Base-by-base conservation (phyloP, 176 grass and related monocot genomes). In the Phoenix dactylifera region DNA sequence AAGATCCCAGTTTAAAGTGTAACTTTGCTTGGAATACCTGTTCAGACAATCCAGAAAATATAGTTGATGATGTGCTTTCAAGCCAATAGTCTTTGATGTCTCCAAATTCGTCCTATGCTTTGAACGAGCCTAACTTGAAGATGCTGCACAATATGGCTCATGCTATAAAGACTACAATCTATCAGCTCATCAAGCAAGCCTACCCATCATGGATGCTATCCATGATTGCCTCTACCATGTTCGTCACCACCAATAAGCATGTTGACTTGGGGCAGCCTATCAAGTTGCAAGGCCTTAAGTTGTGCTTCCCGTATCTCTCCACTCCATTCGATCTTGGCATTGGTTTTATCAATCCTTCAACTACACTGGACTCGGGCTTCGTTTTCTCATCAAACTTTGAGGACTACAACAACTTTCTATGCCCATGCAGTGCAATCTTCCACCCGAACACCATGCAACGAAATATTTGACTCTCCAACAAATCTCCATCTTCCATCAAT, bases 291-390 rank as follows among this genome's bases (percentile, higher is more conserved):
- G 74, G 87, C 18, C 16, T 51, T n/a, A 20, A 59, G 6, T 22
- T 74, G 24, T 63, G 67, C 49, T 68, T 55, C 19, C 4, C 73
- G 18, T 17, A 67, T 49, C 57, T 15, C 0, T 73, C 79, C 0
- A 90, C 87, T 23, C 79, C 82, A 4, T 90, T 90, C 18, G 68
- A 90, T 30, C 70, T 51, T 25, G 87, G 87, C 14, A 23, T 67
- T 0, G 72, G 82, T 22, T 62, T 86, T 55, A 30, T 90, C 35
- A 74, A 80, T 72, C 75, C 82, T 7, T 60, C 67, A 2, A 55
- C 35, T 0, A 74, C 68, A 1, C 39, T 83, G 4, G 75, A 90
- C 59, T 82, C 87, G 0, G 82, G 76, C 1, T 63, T 90, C 49
- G 60, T 90, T 22, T 17, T 90, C 23, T 59, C 67, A 24, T 57